These are phyloP conservation scores for Fusarium scirpi DNA, from an alignment of 2,329 filamentous ascomycete species.

Conservation along the genomic window DNA sequence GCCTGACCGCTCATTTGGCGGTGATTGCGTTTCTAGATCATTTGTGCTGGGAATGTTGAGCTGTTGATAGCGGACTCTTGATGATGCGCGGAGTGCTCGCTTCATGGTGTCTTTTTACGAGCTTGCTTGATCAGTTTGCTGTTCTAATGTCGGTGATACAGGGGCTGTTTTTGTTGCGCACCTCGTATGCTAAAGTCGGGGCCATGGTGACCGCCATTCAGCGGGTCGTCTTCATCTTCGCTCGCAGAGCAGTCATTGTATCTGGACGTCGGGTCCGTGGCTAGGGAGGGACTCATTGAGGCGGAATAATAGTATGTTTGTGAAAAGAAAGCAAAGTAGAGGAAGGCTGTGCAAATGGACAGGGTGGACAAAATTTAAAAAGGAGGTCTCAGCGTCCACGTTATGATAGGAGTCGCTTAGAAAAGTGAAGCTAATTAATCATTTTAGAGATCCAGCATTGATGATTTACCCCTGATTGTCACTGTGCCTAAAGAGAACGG, in stretches of 20 bases:
- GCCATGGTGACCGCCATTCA: constrained; percentile 27
- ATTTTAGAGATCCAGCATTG: neutral
- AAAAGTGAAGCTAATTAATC: constrained; percentile 2
- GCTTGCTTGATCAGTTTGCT: constrained; percentile 24
- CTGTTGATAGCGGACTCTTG: constrained; percentile 42
- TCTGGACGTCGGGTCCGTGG: constrained; percentile 29
- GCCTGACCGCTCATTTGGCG: constrained; percentile 23
- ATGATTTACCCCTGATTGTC: constrained; percentile 35
- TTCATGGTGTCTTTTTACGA: constrained; percentile 37
- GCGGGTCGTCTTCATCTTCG: constrained; percentile 39
- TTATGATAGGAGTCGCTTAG: constrained; percentile 25
- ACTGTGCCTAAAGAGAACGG: neutral
- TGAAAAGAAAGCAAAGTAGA: neutral
- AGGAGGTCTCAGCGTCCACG: constrained; percentile 5
- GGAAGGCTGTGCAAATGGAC: constrained; percentile 5
- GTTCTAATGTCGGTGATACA: neutral
- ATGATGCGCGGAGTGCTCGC: constrained; percentile 41
- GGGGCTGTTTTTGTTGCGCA: constrained; percentile 10
- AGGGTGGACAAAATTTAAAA: constrained; percentile 37
- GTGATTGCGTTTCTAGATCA: constrained; percentile 43
- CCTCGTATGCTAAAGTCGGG: constrained; percentile 33
- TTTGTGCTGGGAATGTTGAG: constrained; percentile 31
- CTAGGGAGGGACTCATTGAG: constrained; percentile 40
- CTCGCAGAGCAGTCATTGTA: constrained; percentile 43
- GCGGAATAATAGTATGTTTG: neutral